Base-by-base conservation (phyloP, 2,329 filamentous ascomycete genomes). In the Aureobasidium pullulans region DNA sequence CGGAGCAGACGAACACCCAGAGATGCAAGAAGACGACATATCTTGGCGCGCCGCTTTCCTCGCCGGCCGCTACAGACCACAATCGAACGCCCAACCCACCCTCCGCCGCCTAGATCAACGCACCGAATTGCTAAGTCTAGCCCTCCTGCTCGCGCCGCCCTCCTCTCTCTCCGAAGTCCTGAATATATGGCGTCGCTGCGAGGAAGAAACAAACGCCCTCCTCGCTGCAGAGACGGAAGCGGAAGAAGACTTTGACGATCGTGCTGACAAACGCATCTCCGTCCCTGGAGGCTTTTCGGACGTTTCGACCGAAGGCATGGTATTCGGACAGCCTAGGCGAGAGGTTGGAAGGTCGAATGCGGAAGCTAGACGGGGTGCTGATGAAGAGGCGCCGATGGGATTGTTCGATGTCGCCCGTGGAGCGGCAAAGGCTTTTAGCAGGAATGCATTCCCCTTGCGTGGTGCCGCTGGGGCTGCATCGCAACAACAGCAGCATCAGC, bases 41-140 rank as follows among this genome's bases (percentile, higher is more conserved):
- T 87, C 88, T 1, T 94, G 89, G 89, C 84, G 84, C 61, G 89
- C 89, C 6, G 89, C 89, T 4, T 78, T 93, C 44, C 82, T 87
- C 65, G 87, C 89, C n/a, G 89, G 89, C 15, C 86, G 88, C 62
- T 89, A 91, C 70, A 80, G 84, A 36, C 10, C 70, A 57, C 39
- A 66, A 43, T 62, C 69, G 65, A 37, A 63, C 23, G 80, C 84
- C 46, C 84, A 83, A 34, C 77, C 81, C 15, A 84, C 67, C 13
- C 70, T 94, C 56, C 82, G 88, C 32, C 85, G 89, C 64, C 76
- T 94, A 1, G 88, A 93, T 66, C 89, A 93, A 69, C 84, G 89
- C 23, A 89, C 91, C 69, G 90, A 93, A 66, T 87, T 91, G 39
- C 77, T 95, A 2, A 85, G 87, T 1, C 85, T 87, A 11, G 88